Base-by-base conservation (phyloP, 2,329 filamentous ascomycete species). In the Pseudogymnoascus sp. region DNA sequence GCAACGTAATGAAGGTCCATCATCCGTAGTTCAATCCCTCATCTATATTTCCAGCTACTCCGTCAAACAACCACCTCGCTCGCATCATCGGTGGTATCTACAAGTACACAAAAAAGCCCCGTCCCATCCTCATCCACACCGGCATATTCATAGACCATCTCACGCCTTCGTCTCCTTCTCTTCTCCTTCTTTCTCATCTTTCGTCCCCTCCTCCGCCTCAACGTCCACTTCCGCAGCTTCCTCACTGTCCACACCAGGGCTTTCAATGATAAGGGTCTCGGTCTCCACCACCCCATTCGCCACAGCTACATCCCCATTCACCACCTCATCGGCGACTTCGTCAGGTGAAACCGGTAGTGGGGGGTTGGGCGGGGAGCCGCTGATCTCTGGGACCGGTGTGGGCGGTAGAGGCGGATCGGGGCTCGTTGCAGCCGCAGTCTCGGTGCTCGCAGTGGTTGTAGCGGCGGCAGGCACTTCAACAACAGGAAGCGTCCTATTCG, bases 191-290 rank as follows among this genome's bases (percentile, higher is more conserved):
- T 55, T 55, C 23, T 35, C 45, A 28, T 62, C 52, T 33, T 49
- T 35, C 35, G 45, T 42, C 30, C 38, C 16, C 16, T 52, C 25
- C 62, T 64, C 64, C 7, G 58, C 30, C 38, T 58, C 23, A 4
- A 11, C 35, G 39, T 66, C 64, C 14, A 39, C 66, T 25, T 64
- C 64, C 58, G 63, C 38, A 19, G 45, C 61, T 60, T 64, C 65
- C 28, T 62, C 63, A 59, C 66, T 66, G 19, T 62, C 65, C 14
- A 30, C 42, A 58, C 41, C 62, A 58, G 65, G 65, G 49, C 62
- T 64, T 19, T 11, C 49, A 4, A 55, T n/a, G 16, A 55, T 12
- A 19, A 55, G 49, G 8, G 49, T 55, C 8, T 55, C 49, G 16
- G 8, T 25, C 33, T 66, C 60, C 22, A 66, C 42, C 2, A 22